Conservation (phyloP, 2,329 filamentous ascomycete species). For the Lizonia empirigonia region DNA sequence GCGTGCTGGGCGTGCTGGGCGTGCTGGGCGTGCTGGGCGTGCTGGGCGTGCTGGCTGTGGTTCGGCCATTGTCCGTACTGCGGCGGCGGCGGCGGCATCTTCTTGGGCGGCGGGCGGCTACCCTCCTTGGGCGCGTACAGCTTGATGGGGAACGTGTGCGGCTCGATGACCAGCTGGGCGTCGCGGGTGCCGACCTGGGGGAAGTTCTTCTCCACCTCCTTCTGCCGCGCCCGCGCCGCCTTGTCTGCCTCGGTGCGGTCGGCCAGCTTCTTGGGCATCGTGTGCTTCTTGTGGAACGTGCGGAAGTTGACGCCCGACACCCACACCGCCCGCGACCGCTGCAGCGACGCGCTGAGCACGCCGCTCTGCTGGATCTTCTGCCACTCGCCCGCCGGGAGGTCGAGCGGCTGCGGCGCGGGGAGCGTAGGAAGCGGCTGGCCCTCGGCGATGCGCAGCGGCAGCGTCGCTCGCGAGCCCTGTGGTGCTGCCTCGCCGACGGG, state of each 20-base stretch:
- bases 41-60: constrained; percentile 36
- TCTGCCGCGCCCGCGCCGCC: constrained; percentile 66
- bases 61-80: constrained; percentile 45
- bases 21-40: constrained; percentile 35
- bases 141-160: constrained; percentile 74
- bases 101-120: constrained; percentile 34
- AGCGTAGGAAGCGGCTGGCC: constrained; percentile 75
- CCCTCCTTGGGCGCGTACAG: constrained; percentile 43
- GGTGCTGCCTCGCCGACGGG: constrained; percentile 25
- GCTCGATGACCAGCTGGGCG: constrained; percentile 77
- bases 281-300: constrained; percentile 46
- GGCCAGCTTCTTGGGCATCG: constrained; percentile 47
- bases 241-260: constrained; percentile 70
- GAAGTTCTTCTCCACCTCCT: constrained; percentile 49
- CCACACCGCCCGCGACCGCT: constrained; percentile 67
- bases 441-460: constrained; percentile 68
- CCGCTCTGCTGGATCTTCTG: constrained; percentile 78
- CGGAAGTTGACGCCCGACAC: constrained; percentile 46
- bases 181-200: constrained; percentile 40
- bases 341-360: constrained; percentile 74
- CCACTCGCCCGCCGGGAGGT: constrained; percentile 69
- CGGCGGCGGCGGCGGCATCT: constrained; percentile 29
- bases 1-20: constrained; percentile 33
- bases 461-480: constrained; percentile 24
- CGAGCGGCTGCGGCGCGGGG: constrained; percentile 67